Evolutionary conservation across 208 protist species (phyloP).

Genomic region (Herpetomonas samuelpessoai): DNA sequence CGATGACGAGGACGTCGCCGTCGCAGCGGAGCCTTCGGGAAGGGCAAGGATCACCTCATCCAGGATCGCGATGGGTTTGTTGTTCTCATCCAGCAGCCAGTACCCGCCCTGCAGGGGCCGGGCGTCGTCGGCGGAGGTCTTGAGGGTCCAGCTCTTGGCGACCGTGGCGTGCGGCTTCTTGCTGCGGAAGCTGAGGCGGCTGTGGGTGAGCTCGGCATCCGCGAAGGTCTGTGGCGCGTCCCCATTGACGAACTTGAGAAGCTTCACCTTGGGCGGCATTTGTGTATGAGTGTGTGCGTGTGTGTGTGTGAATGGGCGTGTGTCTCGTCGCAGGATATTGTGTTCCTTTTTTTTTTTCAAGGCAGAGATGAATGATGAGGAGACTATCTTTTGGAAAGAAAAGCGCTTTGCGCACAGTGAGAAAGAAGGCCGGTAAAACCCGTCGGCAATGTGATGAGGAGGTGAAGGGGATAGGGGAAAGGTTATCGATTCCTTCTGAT

Average conservation of each 20-base stretch:
- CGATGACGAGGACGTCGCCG: too few relatives aligned
- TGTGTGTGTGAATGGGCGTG: conserved; percentile 4
- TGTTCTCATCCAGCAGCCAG: conserved; percentile 55
- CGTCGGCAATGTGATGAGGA: too few relatives aligned
- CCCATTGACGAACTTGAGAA: conserved; percentile 76
- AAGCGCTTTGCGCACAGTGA: too few relatives aligned
- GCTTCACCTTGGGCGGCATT: conserved; percentile 38
- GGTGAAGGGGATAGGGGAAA: too few relatives aligned
- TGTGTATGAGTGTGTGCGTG: not conserved
- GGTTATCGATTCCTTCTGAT: too few relatives aligned
- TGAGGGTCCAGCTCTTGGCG: conserved; percentile 35
- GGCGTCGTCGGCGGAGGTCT: conserved; percentile 10
- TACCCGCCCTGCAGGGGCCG: conserved; percentile 30
- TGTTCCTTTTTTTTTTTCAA: not conserved
- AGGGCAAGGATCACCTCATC: conserved; percentile 24
- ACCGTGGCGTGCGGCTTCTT: conserved; percentile 9
- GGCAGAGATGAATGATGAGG: too few relatives aligned
- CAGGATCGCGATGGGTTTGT: conserved; percentile 24
- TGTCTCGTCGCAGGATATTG: not conserved
- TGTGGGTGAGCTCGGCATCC: conserved; percentile 32
- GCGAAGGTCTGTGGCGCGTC: conserved; percentile 62
- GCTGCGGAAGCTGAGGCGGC: conserved; percentile 25
- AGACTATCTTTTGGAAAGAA: too few relatives aligned
- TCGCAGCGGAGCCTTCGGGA: not conserved
- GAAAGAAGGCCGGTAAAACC: too few relatives aligned